These are phyloP conservation scores for Anethum foeniculum DNA, from an alignment of 140 eudicot species.

Conservation along the genomic window DNA sequence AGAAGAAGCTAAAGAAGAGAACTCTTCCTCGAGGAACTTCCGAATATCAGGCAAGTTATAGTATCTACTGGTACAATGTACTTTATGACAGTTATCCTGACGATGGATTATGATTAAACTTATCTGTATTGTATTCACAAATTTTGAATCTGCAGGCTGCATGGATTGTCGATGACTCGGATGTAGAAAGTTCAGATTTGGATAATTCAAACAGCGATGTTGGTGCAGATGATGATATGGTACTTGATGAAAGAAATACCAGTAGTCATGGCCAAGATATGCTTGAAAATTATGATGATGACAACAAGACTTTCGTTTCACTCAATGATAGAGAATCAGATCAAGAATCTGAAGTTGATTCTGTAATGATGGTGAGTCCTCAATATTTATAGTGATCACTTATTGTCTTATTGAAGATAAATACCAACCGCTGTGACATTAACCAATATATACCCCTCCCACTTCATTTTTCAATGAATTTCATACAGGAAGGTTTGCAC, in stretches of 20 bases:
- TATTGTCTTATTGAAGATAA: no score
- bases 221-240: conserved; percentile 72
- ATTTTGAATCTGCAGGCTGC: conserved; percentile 61
- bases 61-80: background rate
- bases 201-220: conserved; percentile 16
- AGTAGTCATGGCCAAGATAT: conserved; percentile 27
- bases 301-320: conserved; percentile 54
- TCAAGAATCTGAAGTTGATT: conserved; percentile 73
- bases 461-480: background rate
- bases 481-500: background rate
- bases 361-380: conserved; percentile 68
- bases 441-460: background rate
- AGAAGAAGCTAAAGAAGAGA: conserved; percentile 61
- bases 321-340: conserved; percentile 67
- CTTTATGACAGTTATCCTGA: background rate
- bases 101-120: background rate
- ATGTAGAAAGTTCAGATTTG: conserved; percentile 45
- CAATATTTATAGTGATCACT: background rate
- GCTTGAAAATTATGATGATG: conserved; percentile 46
- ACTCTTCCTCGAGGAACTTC: conserved; percentile 82
- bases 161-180: conserved; percentile 92
- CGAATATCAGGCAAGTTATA: conserved; percentile 70
- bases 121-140: conserved; percentile 4
- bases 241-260: conserved; percentile 52
- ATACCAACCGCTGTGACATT: no score